Evolutionary conservation across 805 yeast species (phyloP).

Genomic region (Ogataea trehaloabstinens): DNA sequence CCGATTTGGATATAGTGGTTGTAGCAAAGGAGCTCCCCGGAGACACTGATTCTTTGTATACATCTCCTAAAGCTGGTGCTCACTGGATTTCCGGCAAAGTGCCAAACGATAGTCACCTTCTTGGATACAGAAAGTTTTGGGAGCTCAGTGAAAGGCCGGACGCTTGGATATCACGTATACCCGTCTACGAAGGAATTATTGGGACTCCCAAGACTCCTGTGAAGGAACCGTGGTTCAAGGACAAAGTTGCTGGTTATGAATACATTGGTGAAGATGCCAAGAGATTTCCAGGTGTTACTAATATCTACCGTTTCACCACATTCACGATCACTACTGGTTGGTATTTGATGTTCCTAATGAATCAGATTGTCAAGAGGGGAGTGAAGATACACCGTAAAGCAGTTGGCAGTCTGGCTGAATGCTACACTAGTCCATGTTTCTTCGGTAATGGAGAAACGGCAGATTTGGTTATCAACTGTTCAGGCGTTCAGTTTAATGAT

Average conservation of each 20-base stretch:
- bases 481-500: constrained; percentile 49
- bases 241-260: constrained; percentile 40
- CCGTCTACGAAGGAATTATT: constrained; percentile 26
- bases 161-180: constrained; percentile 30
- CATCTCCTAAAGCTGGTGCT: constrained; percentile 73
- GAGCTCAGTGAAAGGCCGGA: constrained; percentile 36
- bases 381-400: constrained; percentile 43
- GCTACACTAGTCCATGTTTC: constrained; percentile 30
- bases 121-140: constrained; percentile 35
- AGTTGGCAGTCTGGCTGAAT: constrained; percentile 43
- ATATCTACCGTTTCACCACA: constrained; percentile 43
- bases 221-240: constrained; percentile 48
- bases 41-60: constrained; percentile 46
- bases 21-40: constrained; percentile 53
- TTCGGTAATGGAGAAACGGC: constrained; percentile 21
- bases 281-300: constrained; percentile 36
- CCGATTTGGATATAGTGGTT: constrained; percentile 37
- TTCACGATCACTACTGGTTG: constrained; percentile 58
- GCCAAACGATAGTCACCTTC: constrained; percentile 37
- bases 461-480: constrained; percentile 53
- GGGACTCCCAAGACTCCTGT: constrained; percentile 8
- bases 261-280: constrained; percentile 26
- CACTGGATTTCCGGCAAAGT: constrained; percentile 53
- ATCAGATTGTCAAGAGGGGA: constrained; percentile 43
- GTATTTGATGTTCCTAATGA: constrained; percentile 52